Evolutionary conservation across 2,329 filamentous ascomycete genomes (phyloP).

Genomic region (Claviceps maximensis): DNA sequence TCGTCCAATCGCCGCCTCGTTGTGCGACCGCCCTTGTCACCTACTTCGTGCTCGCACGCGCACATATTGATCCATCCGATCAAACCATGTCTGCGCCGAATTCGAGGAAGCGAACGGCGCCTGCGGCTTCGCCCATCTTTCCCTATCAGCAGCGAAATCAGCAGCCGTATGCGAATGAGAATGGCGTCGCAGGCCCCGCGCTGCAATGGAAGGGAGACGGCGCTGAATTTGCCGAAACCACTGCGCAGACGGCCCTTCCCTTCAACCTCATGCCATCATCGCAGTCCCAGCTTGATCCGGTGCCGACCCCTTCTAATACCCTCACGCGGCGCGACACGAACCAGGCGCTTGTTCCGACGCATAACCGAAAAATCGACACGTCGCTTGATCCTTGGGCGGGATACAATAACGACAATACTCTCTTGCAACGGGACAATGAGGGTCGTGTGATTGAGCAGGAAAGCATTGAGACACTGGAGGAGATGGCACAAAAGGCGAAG

Average conservation of each 20-base stretch:
- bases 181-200: constrained; percentile 33
- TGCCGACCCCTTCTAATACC: constrained; percentile 30
- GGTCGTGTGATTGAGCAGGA: constrained; percentile 40
- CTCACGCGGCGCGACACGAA: constrained; percentile 40
- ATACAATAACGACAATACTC: constrained; percentile 27
- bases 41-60: neutral
- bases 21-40: neutral
- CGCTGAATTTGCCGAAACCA: constrained; percentile 23
- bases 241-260: constrained; percentile 20
- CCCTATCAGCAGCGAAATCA: constrained; percentile 39
- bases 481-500: constrained; percentile 68
- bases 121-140: constrained; percentile 52
- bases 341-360: constrained; percentile 34
- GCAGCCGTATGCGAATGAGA: constrained; percentile 30
- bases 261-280: constrained; percentile 27
- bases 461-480: constrained; percentile 66
- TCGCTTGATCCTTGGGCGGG: constrained; percentile 26
- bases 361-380: constrained; percentile 25
- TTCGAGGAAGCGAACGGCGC: constrained; percentile 59
- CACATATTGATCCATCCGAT: neutral
- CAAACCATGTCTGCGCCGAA: constrained; percentile 34
- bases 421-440: constrained; percentile 24
- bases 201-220: constrained; percentile 32
- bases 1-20: neutral
- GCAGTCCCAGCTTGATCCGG: constrained; percentile 21